Percentiles rank a stretch among this genome's conserved stretches.
These are phyloP conservation scores for Daldinia sp. DNA, from an alignment of 2,329 filamentous ascomycete species.

Conservation along the genomic window DNA sequence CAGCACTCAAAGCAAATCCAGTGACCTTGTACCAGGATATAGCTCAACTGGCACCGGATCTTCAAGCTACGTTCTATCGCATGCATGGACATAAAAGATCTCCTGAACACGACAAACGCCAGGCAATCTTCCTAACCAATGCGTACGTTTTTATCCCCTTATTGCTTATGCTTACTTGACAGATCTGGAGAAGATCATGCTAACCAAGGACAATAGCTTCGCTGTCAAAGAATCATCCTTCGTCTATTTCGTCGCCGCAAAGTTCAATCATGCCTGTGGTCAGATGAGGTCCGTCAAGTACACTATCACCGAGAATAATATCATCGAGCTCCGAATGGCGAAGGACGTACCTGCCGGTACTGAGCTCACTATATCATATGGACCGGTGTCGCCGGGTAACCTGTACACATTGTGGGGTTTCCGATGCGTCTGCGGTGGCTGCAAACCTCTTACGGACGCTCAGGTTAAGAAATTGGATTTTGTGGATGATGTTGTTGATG, in stretches of 20 bases:
- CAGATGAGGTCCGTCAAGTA: conserved; percentile 60
- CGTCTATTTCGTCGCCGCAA: conserved; percentile 64
- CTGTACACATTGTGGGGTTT: conserved; percentile 65
- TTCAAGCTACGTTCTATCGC: conserved; percentile 53
- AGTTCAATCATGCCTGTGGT: conserved; percentile 70
- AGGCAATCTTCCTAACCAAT: conserved; percentile 61
- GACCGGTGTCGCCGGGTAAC: conserved; percentile 50
- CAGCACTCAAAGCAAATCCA: conserved; percentile 55
- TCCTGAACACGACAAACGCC: conserved; percentile 49
- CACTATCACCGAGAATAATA: conserved; percentile 31
- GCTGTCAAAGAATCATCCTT: conserved; percentile 42
- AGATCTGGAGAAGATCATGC: neutral
- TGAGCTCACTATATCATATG: conserved; percentile 67
- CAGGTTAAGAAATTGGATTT: conserved; percentile 19
- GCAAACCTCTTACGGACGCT: conserved; percentile 46
- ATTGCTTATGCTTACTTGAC: neutral
- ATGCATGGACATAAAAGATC: conserved; percentile 54
- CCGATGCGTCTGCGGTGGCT: conserved; percentile 63
- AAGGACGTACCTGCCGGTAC: conserved; percentile 56
- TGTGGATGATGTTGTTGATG: neutral
- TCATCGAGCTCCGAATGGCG: conserved; percentile 58
- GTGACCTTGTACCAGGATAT: conserved; percentile 53
- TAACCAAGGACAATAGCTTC: neutral
- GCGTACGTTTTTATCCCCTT: conserved; percentile 51
- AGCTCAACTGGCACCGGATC: conserved; percentile 49